phyloP scores from a whole-genome alignment of 371 early-diverging fungal genomes.

The Capillidium rhysosporum region DNA sequence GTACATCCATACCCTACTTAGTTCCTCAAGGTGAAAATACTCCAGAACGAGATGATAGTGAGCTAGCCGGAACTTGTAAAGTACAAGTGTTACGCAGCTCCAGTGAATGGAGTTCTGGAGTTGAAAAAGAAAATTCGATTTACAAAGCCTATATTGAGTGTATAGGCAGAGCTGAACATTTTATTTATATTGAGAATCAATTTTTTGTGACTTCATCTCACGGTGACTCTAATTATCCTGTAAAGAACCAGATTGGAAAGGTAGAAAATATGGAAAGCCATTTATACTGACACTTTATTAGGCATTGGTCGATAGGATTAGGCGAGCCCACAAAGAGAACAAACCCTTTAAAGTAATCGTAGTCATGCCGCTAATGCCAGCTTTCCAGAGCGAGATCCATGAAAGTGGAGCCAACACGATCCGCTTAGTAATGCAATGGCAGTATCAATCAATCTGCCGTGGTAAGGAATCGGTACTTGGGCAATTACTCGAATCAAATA shows the following conservation, averaged over 20 bases:
- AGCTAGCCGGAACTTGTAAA: conserved; percentile 34
- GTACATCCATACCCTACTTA: conserved; percentile 36
- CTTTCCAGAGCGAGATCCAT: conserved; percentile 66
- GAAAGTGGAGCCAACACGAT: conserved; percentile 57
- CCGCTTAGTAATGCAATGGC: conserved; percentile 69
- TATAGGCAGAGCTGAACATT: conserved; percentile 58
- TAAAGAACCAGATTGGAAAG: conserved; percentile 11
- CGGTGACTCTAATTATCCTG: conserved; percentile 3
- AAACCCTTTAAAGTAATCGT: conserved; percentile 72
- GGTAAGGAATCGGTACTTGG: conserved; percentile 49
- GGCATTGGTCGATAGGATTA: conserved; percentile 62
- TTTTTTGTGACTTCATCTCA: conserved; percentile 48
- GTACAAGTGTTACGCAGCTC: conserved; percentile 49
- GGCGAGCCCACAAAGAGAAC: conserved; percentile 41
- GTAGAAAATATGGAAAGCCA: too few species aligned
- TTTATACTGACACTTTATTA: too few species aligned
- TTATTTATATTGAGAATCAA: conserved; percentile 91
- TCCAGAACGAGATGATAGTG: conserved; percentile 29
- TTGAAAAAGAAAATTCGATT: conserved; percentile 49
- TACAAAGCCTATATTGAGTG: conserved; percentile 59
- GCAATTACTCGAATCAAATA: conserved; percentile 35
- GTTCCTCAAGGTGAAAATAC: conserved; percentile 66
- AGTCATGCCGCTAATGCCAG: conserved; percentile 82
- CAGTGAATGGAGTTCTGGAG: conserved; percentile 43
- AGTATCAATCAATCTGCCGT: conserved; percentile 58